Percentiles rank a stretch among this genome's conserved stretches.
Conservation (phyloP, 768 basidiomycete species). For the Tulasnella sp. region DNA sequence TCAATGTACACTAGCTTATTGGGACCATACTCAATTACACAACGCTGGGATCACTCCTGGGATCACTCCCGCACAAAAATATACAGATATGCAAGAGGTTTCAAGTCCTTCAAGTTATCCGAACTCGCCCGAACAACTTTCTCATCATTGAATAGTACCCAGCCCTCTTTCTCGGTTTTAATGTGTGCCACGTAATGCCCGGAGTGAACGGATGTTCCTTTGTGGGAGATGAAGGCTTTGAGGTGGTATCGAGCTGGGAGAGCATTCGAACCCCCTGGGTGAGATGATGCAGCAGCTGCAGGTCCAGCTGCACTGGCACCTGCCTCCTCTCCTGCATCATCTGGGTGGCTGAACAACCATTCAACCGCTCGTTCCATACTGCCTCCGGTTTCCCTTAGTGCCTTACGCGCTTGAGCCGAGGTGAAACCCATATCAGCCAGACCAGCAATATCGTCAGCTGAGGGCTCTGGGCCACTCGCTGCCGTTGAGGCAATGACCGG, state of each 20-base stretch:
- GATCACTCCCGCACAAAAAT: constrained; percentile 66
- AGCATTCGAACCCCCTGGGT: constrained; percentile 47
- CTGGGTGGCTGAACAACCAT: constrained; percentile 93
- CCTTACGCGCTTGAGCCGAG: constrained; percentile 73
- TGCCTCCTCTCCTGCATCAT: constrained; percentile 64
- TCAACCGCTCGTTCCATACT: constrained; percentile 85
- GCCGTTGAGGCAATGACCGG: constrained; percentile 42
- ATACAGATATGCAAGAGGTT: constrained; percentile 88
- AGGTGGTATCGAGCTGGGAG: constrained; percentile 76
- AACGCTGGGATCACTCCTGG: constrained; percentile 32
- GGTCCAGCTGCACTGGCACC: constrained; percentile 37
- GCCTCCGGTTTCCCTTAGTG: constrained; percentile 76
- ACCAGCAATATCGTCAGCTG: constrained; percentile 64
- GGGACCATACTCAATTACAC: neutral
- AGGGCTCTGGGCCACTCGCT: constrained; percentile 49
- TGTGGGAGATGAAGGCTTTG: constrained; percentile 95
- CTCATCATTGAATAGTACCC: constrained; percentile 96
- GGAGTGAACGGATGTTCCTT: constrained; percentile 91
- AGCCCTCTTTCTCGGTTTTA: constrained; percentile 46
- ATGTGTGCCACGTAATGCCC: constrained; percentile 91
- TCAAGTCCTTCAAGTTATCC: constrained; percentile 75
- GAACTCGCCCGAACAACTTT: constrained; percentile 86
- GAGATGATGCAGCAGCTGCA: constrained; percentile 28
- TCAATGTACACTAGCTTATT: neutral
- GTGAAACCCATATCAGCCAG: constrained; percentile 94